Base-by-base conservation (phyloP, 768 basidiomycete genomes). In the Macrolepiota albuminosa region DNA sequence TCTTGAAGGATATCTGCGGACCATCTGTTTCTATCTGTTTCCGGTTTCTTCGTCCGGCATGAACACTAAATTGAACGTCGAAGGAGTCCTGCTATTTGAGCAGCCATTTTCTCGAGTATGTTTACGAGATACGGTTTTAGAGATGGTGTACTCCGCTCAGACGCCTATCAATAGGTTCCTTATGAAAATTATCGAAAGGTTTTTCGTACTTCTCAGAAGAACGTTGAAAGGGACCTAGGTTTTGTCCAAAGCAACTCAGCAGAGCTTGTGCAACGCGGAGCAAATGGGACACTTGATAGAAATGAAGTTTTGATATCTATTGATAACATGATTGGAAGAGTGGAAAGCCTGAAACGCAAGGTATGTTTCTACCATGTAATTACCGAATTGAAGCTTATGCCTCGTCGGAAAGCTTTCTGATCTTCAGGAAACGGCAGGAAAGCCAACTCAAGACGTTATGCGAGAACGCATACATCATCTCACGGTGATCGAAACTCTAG, bases 161-260 rank as follows among this genome's bases (percentile, higher is more conserved):
- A 45, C 50, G 34, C 42, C 10, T 53, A 48, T 42, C 29, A 13
- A 16, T 18, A 95, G 93, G 91, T 93, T 13, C 93, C 93, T 11
- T 91, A 88, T 72, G 93, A 95, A 76, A 89, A 89, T 65, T 91
- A 93, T 68, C 86, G 91, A 66, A 91, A 89, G 73, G 81, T 88
- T n/a, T 95, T 95, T 69, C 85, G 93, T 37, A 82, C 86, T 18
- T 86, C 88, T 0, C 91, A 93, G 70, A 86, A 85, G 73, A 81
- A 86, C 62, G 85, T 93, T 57, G 93, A 95, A 72, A 85, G 88
- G 59, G 93, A 95, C 67, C 71, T 91, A 45, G 81, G 79, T 16
- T 76, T 81, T 31, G 76, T 89, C 14, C 85, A 87, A 63, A 75
- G 77, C 29, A 65, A 78, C 24, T 74, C 85, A 6, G 79, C 73